Conservation (phyloP, 805 yeast species). For the Cyberlindnera misumaiensis region DNA sequence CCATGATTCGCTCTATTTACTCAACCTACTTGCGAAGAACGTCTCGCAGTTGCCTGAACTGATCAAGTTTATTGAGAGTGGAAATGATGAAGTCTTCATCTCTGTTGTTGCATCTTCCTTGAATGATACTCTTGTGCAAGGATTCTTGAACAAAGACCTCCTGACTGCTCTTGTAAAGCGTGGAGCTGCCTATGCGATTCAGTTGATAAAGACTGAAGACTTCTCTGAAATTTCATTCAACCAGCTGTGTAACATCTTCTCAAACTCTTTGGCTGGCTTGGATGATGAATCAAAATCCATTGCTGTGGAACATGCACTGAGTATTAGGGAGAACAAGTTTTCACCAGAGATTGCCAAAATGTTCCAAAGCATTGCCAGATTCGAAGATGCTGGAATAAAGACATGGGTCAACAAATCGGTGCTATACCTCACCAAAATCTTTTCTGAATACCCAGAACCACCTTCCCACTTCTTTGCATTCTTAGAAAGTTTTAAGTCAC, state of each 20-base stretch:
- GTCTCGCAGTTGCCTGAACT: constrained; percentile 3
- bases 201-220: constrained; percentile 18
- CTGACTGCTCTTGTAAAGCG: background rate
- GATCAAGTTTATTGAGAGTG: constrained; percentile 4
- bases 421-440: constrained; percentile 54
- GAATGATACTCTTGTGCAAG: background rate
- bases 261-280: constrained; percentile 2
- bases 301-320: constrained; percentile 24
- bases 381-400: constrained; percentile 17
- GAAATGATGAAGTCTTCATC: constrained; percentile 4
- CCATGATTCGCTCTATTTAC: constrained; percentile 9
- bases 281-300: constrained; percentile 19
- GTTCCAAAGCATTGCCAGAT: constrained; percentile 10
- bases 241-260: constrained; percentile 24
- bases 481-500: constrained; percentile 26
- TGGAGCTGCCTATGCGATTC: constrained; percentile 11
- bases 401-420: constrained; percentile 54
- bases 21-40: constrained; percentile 13
- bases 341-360: constrained; percentile 24
- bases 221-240: constrained; percentile 28
- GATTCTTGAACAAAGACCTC: background rate
- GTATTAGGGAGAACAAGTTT: constrained; percentile 25
- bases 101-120: constrained; percentile 13
- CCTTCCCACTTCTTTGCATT: constrained; percentile 26
- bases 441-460: constrained; percentile 42